Evolutionary conservation across 768 basidiomycete genomes (phyloP), one percentile per base, ranked within the genome.

Genomic region (Agaricus sinodeliciosus): DNA sequence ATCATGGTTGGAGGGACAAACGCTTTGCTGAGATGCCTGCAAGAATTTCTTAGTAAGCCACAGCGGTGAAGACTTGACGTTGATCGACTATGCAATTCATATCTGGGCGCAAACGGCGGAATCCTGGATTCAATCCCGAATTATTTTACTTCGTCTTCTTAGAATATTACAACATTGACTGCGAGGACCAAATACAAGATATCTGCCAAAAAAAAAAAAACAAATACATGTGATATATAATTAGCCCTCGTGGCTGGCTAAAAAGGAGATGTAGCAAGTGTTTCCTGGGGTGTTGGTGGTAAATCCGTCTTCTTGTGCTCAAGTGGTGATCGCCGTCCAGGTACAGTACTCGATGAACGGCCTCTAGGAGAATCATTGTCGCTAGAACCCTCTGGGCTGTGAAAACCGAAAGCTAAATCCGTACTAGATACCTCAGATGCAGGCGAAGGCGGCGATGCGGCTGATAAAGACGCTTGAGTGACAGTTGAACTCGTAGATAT

Each of bases 391-490:
- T 46, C 51, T n/a, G 51, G 44, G 16, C 40, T 44, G 18, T 48
- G 46, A 46, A 47, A 54, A 31, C 11, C 27, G n/a, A 42, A 7
- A 53, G 28, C 16, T 37, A 48, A 12, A 49, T 63, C 65, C 40
- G 60, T 61, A 50, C 66, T 65, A 34, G 60, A 61, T 8, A 55
- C 35, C 26, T 59, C 58, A 15, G 64, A 64, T 16, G 61, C 42
- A n/a, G 49, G 58, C 18, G 66, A 64, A 22, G 68, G 63, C 26
- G 68, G 64, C 15, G 67, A 58, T 8, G 65, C 63, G 48, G 62
- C 59, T 3, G 57, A 47, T 4, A 35, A 40, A 6, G 53, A 55
- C 13, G 55, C 40, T 28, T 52, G 46, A 9, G 41, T 52, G 2
- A n/a, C 35, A 39, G 28, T 25, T 36, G n/a, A 35, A 37, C 35